phyloP scores from a whole-genome alignment of 108 stramenopile species.

The Nitzschia sp. region DNA sequence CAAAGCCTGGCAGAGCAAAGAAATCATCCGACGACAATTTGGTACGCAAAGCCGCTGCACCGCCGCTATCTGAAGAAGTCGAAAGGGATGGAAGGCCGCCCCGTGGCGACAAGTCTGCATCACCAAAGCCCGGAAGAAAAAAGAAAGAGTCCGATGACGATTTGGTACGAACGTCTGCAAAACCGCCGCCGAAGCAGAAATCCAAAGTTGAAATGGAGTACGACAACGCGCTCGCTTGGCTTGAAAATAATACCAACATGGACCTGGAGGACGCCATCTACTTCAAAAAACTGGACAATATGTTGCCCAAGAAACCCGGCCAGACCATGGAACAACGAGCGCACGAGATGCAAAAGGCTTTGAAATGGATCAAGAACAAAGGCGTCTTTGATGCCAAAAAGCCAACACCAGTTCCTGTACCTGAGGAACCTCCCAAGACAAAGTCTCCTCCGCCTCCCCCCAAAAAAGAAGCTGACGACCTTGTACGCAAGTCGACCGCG shows the following conservation, averaged over 20 bases:
- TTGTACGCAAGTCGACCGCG: not conserved
- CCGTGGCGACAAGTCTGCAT: no score
- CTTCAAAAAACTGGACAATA: constrained; percentile 34
- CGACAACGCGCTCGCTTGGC: constrained; percentile 4
- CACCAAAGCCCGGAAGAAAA: not conserved
- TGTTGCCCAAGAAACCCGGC: not conserved
- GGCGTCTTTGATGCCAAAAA: not conserved
- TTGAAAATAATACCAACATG: not conserved
- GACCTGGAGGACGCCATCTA: constrained; percentile 11
- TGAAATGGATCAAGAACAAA: constrained; percentile 25
- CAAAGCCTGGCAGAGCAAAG: no score
- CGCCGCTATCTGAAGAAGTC: no score
- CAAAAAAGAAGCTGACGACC: not conserved
- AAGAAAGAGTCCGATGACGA: not conserved
- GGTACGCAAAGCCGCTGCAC: no score
- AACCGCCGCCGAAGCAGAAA: not conserved
- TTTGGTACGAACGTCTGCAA: not conserved
- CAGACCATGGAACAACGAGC: constrained; percentile 13
- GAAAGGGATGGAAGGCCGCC: no score
- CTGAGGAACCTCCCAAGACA: not conserved
- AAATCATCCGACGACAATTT: no score
- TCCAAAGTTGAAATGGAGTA: not conserved
- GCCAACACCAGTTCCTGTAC: not conserved
- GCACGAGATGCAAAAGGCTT: constrained; percentile 24
- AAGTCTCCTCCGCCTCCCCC: not conserved